Percentiles rank a stretch among this genome's conserved stretches.
These are phyloP conservation scores for Gardenia jasminoides DNA, from an alignment of 257 asterid species.

Conservation along the genomic window DNA sequence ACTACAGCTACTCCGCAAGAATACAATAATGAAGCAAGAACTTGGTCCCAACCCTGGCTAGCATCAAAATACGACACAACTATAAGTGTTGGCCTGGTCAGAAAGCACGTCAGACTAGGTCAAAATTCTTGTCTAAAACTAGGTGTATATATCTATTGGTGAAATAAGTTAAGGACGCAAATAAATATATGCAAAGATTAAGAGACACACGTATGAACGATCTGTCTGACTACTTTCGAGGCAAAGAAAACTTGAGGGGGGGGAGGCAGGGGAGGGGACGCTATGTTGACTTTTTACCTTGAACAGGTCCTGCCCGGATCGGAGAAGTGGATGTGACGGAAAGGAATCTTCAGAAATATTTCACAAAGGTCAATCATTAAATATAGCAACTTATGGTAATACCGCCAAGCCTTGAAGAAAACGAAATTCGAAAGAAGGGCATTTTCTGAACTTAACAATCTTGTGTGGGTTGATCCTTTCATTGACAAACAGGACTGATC, in stretches of 20 bases:
- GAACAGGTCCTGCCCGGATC: not conserved
- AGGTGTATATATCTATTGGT: not conserved
- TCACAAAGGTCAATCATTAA: constrained; percentile 13
- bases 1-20: not conserved
- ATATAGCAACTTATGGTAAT: not conserved
- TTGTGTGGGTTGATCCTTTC: not conserved
- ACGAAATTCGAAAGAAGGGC: not conserved
- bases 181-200: not conserved
- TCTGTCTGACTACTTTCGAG: not conserved
- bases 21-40: not conserved
- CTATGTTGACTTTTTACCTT: not conserved
- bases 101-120: constrained; percentile 1
- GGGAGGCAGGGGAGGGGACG: too few species aligned
- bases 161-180: not conserved
- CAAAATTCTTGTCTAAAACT: constrained; percentile 12
- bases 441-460: not conserved
- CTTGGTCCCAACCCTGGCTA: not conserved
- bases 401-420: not conserved
- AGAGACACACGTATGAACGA: too few species aligned
- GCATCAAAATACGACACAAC: not conserved
- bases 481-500: not conserved
- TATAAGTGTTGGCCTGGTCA: not conserved
- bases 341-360: constrained; percentile 13
- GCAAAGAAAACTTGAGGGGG: constrained; percentile 4
- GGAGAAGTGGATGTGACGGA: not conserved